Percentiles rank a stretch among this genome's conserved stretches.
Evolutionary conservation across 768 basidiomycete genomes (phyloP).

Genomic region (Trametes gibbosa): DNA sequence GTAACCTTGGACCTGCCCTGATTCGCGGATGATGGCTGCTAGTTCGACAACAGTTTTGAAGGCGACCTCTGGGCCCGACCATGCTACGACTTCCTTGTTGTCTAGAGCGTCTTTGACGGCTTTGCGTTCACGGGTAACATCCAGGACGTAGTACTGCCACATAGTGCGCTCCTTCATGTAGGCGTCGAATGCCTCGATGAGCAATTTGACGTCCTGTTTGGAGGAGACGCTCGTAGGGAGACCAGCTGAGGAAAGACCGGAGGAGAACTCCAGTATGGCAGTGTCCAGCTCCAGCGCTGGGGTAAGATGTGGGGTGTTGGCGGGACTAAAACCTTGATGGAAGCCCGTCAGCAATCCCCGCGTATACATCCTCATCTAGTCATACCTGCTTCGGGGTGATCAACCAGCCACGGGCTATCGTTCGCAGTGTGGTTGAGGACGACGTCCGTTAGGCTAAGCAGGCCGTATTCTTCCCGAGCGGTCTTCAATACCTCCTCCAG

Average conservation of each 20-base stretch:
- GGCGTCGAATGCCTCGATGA: constrained; percentile 62
- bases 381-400: constrained; percentile 93
- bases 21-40: constrained; percentile 56
- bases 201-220: constrained; percentile 60
- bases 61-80: constrained; percentile 58
- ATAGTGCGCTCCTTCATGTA: constrained; percentile 65
- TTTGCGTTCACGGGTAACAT: constrained; percentile 61
- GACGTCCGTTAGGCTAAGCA: constrained; percentile 90
- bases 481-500: constrained; percentile 63
- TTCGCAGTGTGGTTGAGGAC: constrained; percentile 98
- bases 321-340: constrained; percentile 76
- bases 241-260: constrained; percentile 56
- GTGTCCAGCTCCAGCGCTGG: constrained; percentile 93
- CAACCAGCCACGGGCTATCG: constrained; percentile 85
- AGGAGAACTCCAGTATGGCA: constrained; percentile 80
- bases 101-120: constrained; percentile 54
- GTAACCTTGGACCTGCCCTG: constrained; percentile 56
- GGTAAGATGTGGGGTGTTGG: constrained; percentile 86
- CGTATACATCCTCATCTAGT: background rate
- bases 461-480: constrained; percentile 82
- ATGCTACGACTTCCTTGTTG: constrained; percentile 44
- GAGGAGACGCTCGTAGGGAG: constrained; percentile 72
- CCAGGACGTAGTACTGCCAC: constrained; percentile 95
- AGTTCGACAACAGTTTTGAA: constrained; percentile 64
- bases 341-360: background rate